Base-by-base conservation (phyloP, 2,329 filamentous ascomycete species). In the Dothistroma septosporum region DNA sequence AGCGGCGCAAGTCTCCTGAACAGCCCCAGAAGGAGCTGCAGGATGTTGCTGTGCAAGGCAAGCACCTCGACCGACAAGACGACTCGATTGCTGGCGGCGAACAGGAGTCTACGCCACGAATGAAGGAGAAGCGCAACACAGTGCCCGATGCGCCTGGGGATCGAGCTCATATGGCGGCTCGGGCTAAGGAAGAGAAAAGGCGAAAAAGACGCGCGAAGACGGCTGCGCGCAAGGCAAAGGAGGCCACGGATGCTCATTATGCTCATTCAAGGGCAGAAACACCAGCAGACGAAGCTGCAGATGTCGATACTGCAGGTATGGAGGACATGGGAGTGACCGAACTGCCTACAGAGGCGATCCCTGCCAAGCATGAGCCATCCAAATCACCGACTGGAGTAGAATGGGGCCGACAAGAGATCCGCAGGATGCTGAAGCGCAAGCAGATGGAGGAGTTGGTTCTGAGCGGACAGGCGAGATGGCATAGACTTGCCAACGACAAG, bases 31-130 rank as follows among this genome's bases (percentile, higher is more conserved):
- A 14, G 2, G 4, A 28, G 19, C 1, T 32, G 11, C 8, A 28
- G 47, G 19, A 31, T 28, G 47, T n/a, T 24, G 53, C 59, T 37
- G 41, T 44, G 19, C 52, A 64, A 14, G 32, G 14, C 10, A 10
- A 53, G 16, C 41, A 55, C 24, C 64, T 61, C 41, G 49, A 32
- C 11, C 60, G 58, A 37, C 55, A 60, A 44, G 58, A 53, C 31
- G 24, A 52, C 48, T 11, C 37, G 16, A 22, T 32, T 10, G 47
- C 10, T 16, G 35, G 24, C 19, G 47, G 33, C n/a, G 16, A 46
- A 4, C 33, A 55, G 21, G 53, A 56, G n/a, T 6, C 50, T 14
- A 48, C 24, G 52, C 24, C n/a, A n/a, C 37, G 37, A 16, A 46
- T 41, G 46, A 37, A 28, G 22, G 21, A 48, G 58, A 60, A 52